phyloP scores from a whole-genome alignment of 1,284 basidiomycete genomes.

The Cutaneotrichosporon spelunceum region DNA sequence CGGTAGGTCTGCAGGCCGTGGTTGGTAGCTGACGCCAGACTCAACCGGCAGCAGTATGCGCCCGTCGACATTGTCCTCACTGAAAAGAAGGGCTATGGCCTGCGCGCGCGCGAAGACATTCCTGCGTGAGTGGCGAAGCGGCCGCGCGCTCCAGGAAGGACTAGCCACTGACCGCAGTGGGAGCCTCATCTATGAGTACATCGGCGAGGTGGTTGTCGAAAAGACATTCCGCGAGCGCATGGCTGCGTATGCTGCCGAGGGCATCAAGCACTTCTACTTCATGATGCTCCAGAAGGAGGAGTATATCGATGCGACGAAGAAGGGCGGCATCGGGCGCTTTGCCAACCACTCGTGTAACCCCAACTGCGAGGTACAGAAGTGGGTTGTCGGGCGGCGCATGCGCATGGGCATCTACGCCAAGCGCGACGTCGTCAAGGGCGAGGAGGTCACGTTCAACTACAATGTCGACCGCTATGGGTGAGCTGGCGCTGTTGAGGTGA shows the following conservation, averaged over 20 bases:
- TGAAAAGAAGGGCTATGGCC: constrained; percentile 91
- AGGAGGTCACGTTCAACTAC: constrained; percentile 99
- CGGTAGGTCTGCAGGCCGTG: constrained; percentile 63
- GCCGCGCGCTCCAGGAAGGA: neutral
- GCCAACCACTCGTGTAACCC: constrained; percentile 98
- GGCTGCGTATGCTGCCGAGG: constrained; percentile 88
- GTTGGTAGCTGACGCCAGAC: constrained; percentile 57
- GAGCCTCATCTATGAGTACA: constrained; percentile 93
- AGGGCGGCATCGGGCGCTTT: constrained; percentile 92
- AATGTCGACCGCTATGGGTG: constrained; percentile 99
- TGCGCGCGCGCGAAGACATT: constrained; percentile 72
- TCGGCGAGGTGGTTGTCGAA: constrained; percentile 92
- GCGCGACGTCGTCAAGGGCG: constrained; percentile 71
- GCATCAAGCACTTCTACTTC: constrained; percentile 96
- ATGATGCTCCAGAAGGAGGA: constrained; percentile 99
- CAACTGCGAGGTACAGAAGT: constrained; percentile 98
- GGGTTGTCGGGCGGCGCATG: constrained; percentile 87
- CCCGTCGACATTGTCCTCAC: constrained; percentile 87
- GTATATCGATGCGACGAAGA: constrained; percentile 98
- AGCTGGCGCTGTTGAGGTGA: neutral
- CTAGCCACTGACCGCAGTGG: constrained; percentile 59
- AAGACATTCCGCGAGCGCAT: constrained; percentile 87
- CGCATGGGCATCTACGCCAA: constrained; percentile 99
- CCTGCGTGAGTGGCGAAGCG: constrained; percentile 59
- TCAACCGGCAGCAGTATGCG: constrained; percentile 81